Base-by-base conservation (phyloP, 1,139 yeast species). In the Spencermartinsiella ligniputridi region DNA sequence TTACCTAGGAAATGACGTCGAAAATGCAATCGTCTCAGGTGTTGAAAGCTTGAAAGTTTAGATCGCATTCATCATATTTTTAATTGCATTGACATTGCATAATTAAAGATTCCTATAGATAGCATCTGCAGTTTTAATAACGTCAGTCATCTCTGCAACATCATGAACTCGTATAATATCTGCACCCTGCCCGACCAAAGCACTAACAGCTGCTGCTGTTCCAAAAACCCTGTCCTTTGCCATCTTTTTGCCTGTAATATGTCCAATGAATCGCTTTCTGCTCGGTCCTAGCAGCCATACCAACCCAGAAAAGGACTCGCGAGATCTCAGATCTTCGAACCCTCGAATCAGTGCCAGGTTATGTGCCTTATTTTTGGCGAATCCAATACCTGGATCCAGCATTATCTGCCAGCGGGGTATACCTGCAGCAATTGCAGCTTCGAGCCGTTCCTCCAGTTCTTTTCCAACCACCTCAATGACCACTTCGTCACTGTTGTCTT, bases 381-480 rank as follows among this genome's bases (percentile, higher is more conserved):
- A 92, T 1, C 98, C 98, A 42, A 92, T 67, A 1, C 98, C 98
- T 0, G 99, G 98, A 63, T 92, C 99, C 11, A 89, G 61, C 15
- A 94, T 80, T 2, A 92, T 69, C 64, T 92, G 97, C 96, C 97
- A 92, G 62, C 94, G 79, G 47, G 73, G 72, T 1, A 92, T 78
- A 1, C 96, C 96, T 0, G 67, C 67, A 0, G 56, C 60, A 40
- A 77, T 67, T 8, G 96, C 95, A 44, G 69, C 72, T 1, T 64
- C 55, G 32, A 87, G 72, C 46, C 80, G 78, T 1, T 58, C 55
- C 11, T 80, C 70, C 38, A 92, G 67, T 61, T 92, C 98, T 39
- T 78, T 66, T 8, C 83, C 76, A 2, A 89, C 82, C 24, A 72
- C 61, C 3, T 54, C 58, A 17, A 69, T 53, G 1, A 70, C 64